phyloP scores from a whole-genome alignment of 345 rosid species.

The Mercurialis annua region DNA sequence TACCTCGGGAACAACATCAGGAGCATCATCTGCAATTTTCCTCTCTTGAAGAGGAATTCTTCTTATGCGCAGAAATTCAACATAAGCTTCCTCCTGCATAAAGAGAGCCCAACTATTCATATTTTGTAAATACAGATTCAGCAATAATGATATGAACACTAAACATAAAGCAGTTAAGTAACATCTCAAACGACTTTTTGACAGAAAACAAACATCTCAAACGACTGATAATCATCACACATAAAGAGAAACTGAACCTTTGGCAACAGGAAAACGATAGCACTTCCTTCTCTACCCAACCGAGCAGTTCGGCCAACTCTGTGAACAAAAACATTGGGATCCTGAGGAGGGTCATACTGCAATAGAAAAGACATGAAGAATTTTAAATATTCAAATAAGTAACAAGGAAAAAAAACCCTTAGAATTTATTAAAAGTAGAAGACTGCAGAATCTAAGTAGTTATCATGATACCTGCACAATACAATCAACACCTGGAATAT shows the following conservation, averaged over 20 bases:
- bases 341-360: slow-evolving; percentile 95
- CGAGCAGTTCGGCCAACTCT: slow-evolving; percentile 95
- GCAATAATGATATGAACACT: background rate
- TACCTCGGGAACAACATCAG: slow-evolving; percentile 71
- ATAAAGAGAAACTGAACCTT: slow-evolving; percentile 44
- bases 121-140: slow-evolving; percentile 2
- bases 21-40: slow-evolving; percentile 42
- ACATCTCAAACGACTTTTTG: background rate
- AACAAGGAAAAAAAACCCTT: background rate
- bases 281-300: slow-evolving; percentile 74
- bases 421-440: background rate
- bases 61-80: slow-evolving; percentile 67
- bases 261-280: slow-evolving; percentile 65
- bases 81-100: slow-evolving; percentile 84
- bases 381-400: background rate
- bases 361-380: slow-evolving; percentile 4
- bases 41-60: slow-evolving; percentile 73
- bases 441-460: background rate
- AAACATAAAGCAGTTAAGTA: background rate
- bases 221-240: background rate
- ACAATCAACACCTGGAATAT: slow-evolving; percentile 88
- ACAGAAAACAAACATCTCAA: too few species aligned
- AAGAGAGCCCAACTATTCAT: slow-evolving; percentile 1
- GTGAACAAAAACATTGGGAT: slow-evolving; percentile 84
- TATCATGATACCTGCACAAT: slow-evolving; percentile 68